A percentile compares a stretch with the other conserved stretches of the same genome.
Conservation (phyloP, 176 grass and related monocot genomes). For the Musa itinerans region DNA sequence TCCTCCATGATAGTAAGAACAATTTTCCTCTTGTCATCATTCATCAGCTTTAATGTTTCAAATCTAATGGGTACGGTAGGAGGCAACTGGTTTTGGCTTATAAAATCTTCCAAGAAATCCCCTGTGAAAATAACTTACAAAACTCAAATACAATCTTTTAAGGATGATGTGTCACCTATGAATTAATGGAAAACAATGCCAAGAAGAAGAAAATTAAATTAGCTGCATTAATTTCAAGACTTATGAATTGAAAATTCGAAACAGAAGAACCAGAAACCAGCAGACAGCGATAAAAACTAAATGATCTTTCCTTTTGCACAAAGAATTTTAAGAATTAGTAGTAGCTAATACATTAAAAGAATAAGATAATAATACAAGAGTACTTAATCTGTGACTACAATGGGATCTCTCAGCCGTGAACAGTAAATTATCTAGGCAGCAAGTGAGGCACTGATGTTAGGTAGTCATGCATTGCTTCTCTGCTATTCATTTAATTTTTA, state of each 20-base stretch:
- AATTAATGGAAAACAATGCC: not conserved
- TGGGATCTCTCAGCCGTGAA: not conserved
- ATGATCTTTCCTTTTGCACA: not conserved
- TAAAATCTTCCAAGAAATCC: slow-evolving; percentile 76
- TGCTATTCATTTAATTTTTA: too few relatives aligned
- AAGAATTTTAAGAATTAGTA: not conserved
- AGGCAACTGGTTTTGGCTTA: slow-evolving; percentile 71
- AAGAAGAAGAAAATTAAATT: not conserved
- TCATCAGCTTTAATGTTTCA: slow-evolving; percentile 65
- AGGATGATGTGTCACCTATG: not conserved
- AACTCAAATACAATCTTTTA: slow-evolving; percentile 8
- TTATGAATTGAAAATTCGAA: not conserved
- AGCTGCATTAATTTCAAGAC: not conserved
- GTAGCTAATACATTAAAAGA: not conserved
- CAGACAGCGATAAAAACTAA: not conserved
- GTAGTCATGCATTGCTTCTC: not conserved
- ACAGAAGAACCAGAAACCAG: not conserved
- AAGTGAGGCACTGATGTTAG: not conserved
- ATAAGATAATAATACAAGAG: not conserved
- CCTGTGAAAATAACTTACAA: slow-evolving; percentile 31
- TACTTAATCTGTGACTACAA: not conserved
- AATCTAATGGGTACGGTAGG: slow-evolving; percentile 47
- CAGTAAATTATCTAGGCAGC: not conserved
- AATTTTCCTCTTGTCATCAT: slow-evolving; percentile 76
- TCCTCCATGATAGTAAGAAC: slow-evolving; percentile 67